Evolutionary conservation across 192 early-diverging fungal species (phyloP).

Genomic region (Tieghemiomyces parasiticus): DNA sequence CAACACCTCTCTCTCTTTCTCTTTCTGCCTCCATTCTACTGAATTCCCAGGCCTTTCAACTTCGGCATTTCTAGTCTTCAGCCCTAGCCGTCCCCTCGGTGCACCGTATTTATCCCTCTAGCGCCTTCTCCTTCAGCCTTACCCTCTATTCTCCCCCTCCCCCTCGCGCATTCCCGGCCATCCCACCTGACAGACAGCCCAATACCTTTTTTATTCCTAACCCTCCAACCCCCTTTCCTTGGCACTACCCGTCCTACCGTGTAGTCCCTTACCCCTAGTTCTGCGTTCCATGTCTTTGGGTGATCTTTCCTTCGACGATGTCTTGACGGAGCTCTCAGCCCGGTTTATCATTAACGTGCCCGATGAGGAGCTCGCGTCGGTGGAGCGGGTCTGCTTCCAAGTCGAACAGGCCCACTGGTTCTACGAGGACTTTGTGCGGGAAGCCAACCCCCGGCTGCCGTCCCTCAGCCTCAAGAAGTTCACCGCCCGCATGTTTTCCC

Average conservation of each 20-base stretch:
- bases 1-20: not conserved
- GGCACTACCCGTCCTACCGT: not conserved
- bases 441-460: constrained; percentile 61
- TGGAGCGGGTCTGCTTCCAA: constrained; percentile 96
- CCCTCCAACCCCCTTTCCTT: not conserved
- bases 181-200: no score
- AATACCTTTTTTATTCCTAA: not conserved
- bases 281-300: not conserved
- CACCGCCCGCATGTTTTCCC: constrained; percentile 68
- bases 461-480: constrained; percentile 76
- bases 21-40: not conserved
- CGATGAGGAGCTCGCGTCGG: constrained; percentile 80
- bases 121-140: not conserved
- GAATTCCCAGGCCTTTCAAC: not conserved
- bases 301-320: constrained; percentile 5
- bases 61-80: not conserved
- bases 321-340: constrained; percentile 18
- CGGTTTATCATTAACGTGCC: constrained; percentile 99
- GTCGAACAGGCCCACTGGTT: constrained; percentile 99
- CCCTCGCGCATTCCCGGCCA: no score
- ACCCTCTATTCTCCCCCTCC: no score
- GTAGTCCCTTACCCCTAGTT: not conserved
- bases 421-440: constrained; percentile 96
- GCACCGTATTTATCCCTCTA: not conserved
- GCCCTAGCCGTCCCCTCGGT: no score